Percentiles rank a stretch among this genome's conserved stretches.
Conservation (phyloP, 495 filamentous ascomycete species). For the Xylaria bambusicola region DNA sequence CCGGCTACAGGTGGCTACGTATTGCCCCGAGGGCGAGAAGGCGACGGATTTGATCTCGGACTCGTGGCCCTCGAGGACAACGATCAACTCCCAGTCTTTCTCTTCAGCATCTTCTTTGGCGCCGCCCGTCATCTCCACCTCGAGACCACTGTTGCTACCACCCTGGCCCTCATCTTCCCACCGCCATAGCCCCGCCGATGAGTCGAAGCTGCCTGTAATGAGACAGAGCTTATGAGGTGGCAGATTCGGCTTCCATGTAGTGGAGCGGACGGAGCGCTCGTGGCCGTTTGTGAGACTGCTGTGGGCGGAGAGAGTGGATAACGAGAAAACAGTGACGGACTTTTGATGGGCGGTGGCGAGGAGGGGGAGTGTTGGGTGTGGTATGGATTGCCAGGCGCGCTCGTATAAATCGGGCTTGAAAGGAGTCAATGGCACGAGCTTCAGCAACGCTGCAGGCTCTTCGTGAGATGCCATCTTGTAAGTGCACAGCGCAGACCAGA, state of each 20-base stretch:
- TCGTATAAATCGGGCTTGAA: conserved; percentile 71
- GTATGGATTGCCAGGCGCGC: conserved; percentile 80
- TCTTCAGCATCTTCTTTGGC: conserved; percentile 46
- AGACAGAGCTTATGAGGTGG: conserved; percentile 65
- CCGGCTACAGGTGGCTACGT: conserved; percentile 83
- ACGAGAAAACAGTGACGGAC: conserved; percentile 83
- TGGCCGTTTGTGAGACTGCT: conserved; percentile 84
- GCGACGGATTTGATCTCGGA: conserved; percentile 86
- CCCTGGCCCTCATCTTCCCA: conserved; percentile 53
- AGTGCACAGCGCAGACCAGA: background rate
- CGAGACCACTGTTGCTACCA: conserved; percentile 20
- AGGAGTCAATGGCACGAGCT: conserved; percentile 42
- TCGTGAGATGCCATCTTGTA: conserved; percentile 23
- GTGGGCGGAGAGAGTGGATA: conserved; percentile 74
- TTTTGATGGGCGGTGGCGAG: conserved; percentile 86
- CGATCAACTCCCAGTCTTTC: conserved; percentile 83
- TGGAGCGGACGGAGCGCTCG: conserved; percentile 77
- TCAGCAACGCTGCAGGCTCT: conserved; percentile 16
- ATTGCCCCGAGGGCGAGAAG: conserved; percentile 76
- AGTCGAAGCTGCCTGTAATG: conserved; percentile 91
- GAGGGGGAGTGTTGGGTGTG: conserved; percentile 85
- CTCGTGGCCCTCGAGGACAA: conserved; percentile 91
- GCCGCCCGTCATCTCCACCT: conserved; percentile 25
- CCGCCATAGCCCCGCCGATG: conserved; percentile 85
- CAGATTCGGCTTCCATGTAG: conserved; percentile 79